A percentile compares a stretch with the other conserved stretches of the same genome.
phyloP scores from a whole-genome alignment of 495 filamentous ascomycete genomes.

The Penicillium verhagenii region DNA sequence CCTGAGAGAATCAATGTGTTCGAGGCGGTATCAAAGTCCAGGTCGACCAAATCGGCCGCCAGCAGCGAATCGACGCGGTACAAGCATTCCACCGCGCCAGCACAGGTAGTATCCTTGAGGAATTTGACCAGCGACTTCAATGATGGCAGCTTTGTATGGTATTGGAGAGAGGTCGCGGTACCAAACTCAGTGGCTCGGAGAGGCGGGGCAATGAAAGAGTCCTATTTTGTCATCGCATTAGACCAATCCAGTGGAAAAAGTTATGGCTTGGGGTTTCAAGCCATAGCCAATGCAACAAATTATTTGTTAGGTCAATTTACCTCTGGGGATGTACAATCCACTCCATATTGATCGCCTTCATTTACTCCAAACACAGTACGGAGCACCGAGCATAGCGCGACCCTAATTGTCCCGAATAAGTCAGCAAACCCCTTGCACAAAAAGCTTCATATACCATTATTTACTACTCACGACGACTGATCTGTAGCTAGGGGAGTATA shows the following conservation, averaged over 20 bases:
- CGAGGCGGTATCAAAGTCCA: constrained; percentile 74
- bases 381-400: constrained; percentile 61
- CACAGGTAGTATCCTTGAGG: constrained; percentile 57
- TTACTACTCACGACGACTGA: constrained; percentile 42
- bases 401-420: constrained; percentile 38
- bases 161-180: constrained; percentile 65
- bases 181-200: constrained; percentile 64
- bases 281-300: neutral
- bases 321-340: constrained; percentile 53
- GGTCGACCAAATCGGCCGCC: constrained; percentile 64
- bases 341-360: constrained; percentile 17
- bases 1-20: constrained; percentile 61
- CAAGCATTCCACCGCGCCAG: constrained; percentile 30
- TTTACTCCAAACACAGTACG: constrained; percentile 55
- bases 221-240: constrained; percentile 34
- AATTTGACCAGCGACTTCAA: constrained; percentile 57
- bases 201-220: constrained; percentile 64
- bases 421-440: constrained; percentile 3
- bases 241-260: neutral
- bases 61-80: constrained; percentile 32
- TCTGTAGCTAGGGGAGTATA: constrained; percentile 56
- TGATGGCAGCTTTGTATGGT: constrained; percentile 59
- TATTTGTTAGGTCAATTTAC: constrained; percentile 28
- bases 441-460: neutral
- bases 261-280: neutral